Percentiles rank a stretch among this genome's conserved stretches.
These are phyloP conservation scores for Paxillus rubicundulus DNA, from an alignment of 768 basidiomycete genomes.

Conservation along the genomic window DNA sequence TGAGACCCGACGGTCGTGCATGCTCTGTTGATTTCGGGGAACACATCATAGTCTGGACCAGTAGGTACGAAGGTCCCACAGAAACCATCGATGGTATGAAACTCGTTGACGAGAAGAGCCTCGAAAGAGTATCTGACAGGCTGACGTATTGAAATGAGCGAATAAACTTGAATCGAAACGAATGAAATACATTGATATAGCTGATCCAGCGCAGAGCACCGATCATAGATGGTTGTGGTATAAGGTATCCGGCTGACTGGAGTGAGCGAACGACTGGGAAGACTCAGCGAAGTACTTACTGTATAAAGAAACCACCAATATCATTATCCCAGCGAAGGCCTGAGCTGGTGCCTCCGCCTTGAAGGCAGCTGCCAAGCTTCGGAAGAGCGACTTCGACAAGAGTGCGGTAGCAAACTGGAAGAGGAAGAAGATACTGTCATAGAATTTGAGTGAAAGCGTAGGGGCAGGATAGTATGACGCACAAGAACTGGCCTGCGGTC, in stretches of 20 bases:
- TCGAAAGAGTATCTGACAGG: conserved; percentile 70
- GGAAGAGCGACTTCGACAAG: conserved; percentile 76
- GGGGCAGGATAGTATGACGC: conserved; percentile 23
- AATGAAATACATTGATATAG: conserved; percentile 50
- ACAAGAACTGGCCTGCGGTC: conserved; percentile 65
- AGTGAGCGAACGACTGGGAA: background rate
- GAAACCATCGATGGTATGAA: conserved; percentile 61
- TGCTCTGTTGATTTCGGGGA: conserved; percentile 64
- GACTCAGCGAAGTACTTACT: conserved; percentile 9
- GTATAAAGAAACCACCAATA: conserved; percentile 56
- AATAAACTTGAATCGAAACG: conserved; percentile 31
- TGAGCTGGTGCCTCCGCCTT: conserved; percentile 60
- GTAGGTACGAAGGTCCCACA: conserved; percentile 60
- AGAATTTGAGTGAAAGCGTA: conserved; percentile 8
- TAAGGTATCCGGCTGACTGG: conserved; percentile 46
- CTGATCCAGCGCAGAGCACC: conserved; percentile 68
- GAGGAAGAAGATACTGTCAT: conserved; percentile 52
- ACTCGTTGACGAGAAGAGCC: conserved; percentile 76
- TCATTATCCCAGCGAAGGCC: conserved; percentile 50
- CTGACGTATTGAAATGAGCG: conserved; percentile 6
- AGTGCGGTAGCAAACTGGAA: conserved; percentile 57
- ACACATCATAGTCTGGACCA: conserved; percentile 58
- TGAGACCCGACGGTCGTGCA: conserved; percentile 70
- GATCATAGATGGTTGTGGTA: conserved; percentile 62
- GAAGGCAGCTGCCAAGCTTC: conserved; percentile 60